Percentiles rank a stretch among this genome's conserved stretches.
Evolutionary conservation across 129 eudicot genomes (phyloP).

Genomic region (Dittrichia graveolens): DNA sequence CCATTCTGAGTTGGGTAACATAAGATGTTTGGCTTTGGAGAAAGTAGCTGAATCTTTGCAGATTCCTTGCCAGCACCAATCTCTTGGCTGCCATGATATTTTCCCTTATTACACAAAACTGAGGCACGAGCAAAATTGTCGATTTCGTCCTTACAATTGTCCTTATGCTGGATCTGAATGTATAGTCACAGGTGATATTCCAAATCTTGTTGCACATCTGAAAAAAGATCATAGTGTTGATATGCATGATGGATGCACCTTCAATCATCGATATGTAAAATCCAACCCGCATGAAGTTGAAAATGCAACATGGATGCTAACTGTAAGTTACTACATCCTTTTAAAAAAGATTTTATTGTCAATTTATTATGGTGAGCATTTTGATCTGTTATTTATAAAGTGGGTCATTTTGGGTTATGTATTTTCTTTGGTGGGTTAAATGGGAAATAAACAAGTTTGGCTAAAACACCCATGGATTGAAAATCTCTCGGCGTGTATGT

Average conservation of each 20-base stretch:
- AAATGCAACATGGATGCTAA: constrained; percentile 57
- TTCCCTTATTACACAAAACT: constrained; percentile 40
- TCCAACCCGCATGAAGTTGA: constrained; percentile 52
- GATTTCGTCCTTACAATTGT: constrained; percentile 45
- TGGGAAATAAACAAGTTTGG: no score
- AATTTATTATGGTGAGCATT: not conserved
- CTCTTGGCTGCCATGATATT: constrained; percentile 47
- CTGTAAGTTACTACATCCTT: constrained; percentile 28
- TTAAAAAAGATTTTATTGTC: not conserved
- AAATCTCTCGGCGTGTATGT: no score
- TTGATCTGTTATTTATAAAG: no score
- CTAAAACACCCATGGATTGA: no score
- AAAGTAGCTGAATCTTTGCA: constrained; percentile 46
- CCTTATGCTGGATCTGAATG: constrained; percentile 56
- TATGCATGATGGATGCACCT: constrained; percentile 55
- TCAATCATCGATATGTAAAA: constrained; percentile 51
- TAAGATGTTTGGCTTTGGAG: constrained; percentile 51
- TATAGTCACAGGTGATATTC: constrained; percentile 39
- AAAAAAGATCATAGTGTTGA: constrained; percentile 48
- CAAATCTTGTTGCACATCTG: constrained; percentile 47
- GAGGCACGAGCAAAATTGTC: constrained; percentile 45
- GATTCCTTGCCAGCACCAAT: constrained; percentile 43
- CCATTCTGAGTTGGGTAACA: constrained; percentile 44
- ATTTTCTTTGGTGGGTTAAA: no score
- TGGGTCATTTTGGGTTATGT: no score